Base-by-base conservation (phyloP, 352 stramenopile species). In the Aphanomyces stellatus region DNA sequence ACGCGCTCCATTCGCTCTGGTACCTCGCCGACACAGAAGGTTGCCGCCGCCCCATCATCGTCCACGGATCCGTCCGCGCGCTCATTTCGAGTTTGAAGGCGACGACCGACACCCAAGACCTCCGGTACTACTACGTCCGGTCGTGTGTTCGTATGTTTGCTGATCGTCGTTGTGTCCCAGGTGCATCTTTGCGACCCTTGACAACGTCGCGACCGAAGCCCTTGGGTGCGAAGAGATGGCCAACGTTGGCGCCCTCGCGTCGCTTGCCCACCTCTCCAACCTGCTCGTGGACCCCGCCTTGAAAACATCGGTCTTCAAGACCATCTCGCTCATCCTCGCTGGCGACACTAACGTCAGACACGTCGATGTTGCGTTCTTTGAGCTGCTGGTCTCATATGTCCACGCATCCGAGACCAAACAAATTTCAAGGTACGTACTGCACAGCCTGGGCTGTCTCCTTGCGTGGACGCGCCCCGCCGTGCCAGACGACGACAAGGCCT, bases 241-340 rank as follows among this genome's bases (percentile, higher is more conserved):
- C 15, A 85, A 69, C 8, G 82, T 75, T 56, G 92, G 86, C 22
- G 92, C 74, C 25, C 82, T 74, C 25, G 92, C 72, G 65, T 86
- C 81, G 0, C 65, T 72, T 0, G 81, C 66, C 19, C 78, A 82
- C 17, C 72, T 72, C 35, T 87, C 81, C 68, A 82, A 88, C 7
- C 49, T 67, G 28, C 48, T 67, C 49, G 24, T 57, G 60, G 60
- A 67, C 60, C 60, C 60, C 24, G 22, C 30, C 6, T 41, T 67
- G n/a, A 10, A 43, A 31, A 67, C 43, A 5, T 34, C 37, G n/a
- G 60, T 67, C 2, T 67, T 57, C 49, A 67, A 67, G 34, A 57
- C 37, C 28, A 65, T 91, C 3, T 81, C 81, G 8, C 63, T 88
- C 5, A 63, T 89, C 40, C 61, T 91, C 3, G 83, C 78, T 0